Evolutionary conservation across 148 eudicot genomes (phyloP).

Genomic region (Diospyros kaki): DNA sequence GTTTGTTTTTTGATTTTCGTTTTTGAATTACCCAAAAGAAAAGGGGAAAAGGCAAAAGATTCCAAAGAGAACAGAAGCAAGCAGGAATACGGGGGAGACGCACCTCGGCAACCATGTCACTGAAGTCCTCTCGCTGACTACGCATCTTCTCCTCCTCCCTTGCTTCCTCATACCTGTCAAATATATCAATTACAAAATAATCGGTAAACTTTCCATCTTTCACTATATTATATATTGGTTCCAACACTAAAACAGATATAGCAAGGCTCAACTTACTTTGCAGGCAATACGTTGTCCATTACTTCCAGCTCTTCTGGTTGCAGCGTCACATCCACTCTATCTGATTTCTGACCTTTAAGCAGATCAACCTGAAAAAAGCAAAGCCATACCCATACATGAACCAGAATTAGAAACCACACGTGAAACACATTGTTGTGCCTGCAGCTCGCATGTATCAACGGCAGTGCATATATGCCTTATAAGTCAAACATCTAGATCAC

Average conservation of each 20-base stretch:
- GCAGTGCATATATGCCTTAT: neutral
- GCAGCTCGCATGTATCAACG: neutral
- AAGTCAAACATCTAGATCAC: neutral
- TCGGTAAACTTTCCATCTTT: neutral
- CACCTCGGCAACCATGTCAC: constrained; percentile 96
- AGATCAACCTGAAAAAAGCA: constrained; percentile 58
- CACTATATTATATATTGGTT: neutral
- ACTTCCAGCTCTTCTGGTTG: constrained; percentile 78
- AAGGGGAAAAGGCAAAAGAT: no score
- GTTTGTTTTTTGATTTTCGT: no score
- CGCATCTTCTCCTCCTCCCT: constrained; percentile 83
- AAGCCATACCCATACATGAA: neutral
- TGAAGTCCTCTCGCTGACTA: constrained; percentile 81
- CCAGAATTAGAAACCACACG: neutral
- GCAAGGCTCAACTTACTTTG: constrained; percentile 47
- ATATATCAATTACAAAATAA: constrained; percentile 1
- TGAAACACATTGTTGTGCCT: neutral
- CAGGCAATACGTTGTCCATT: constrained; percentile 74
- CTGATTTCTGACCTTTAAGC: constrained; percentile 79
- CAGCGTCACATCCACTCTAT: constrained; percentile 75
- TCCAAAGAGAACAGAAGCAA: neutral
- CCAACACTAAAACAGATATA: neutral
- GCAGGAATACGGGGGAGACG: neutral
- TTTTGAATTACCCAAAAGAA: no score
- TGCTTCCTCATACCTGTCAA: constrained; percentile 76